phyloP scores from a whole-genome alignment of 1,284 basidiomycete genomes.

The Phaffia rhodozyma region DNA sequence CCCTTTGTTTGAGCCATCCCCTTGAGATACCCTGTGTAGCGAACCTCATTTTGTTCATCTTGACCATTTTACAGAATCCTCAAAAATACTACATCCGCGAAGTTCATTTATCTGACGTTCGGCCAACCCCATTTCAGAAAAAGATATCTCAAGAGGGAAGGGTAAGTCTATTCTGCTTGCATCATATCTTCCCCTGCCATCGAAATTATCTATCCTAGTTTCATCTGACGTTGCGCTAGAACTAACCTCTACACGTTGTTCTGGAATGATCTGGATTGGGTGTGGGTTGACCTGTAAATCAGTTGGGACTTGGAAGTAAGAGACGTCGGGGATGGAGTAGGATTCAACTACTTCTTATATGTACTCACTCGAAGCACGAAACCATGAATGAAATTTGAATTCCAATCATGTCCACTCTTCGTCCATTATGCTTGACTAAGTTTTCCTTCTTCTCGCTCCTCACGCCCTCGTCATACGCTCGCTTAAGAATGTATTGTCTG shows the following conservation, averaged over 20 bases:
- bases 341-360: slow-evolving; percentile 78
- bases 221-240: background rate
- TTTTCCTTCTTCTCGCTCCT: too few species aligned
- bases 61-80: slow-evolving; percentile 45
- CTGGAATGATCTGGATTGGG: background rate
- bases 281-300: slow-evolving; percentile 24
- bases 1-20: background rate
- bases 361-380: slow-evolving; percentile 29
- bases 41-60: slow-evolving; percentile 2
- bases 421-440: too few species aligned
- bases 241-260: background rate
- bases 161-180: slow-evolving; percentile 47
- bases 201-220: background rate
- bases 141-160: slow-evolving; percentile 48
- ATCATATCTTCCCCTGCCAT: slow-evolving; percentile 40
- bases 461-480: too few species aligned
- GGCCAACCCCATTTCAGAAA: slow-evolving; percentile 83
- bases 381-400: too few species aligned
- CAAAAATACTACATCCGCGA: slow-evolving; percentile 42
- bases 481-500: too few species aligned
- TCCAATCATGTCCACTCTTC: too few species aligned
- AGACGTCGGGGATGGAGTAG: slow-evolving; percentile 44
- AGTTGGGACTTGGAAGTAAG: slow-evolving; percentile 27
- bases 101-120: slow-evolving; percentile 75
- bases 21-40: too few species aligned